Base-by-base conservation (phyloP, 2,329 filamentous ascomycete genomes). In the Emergomyces africanus region DNA sequence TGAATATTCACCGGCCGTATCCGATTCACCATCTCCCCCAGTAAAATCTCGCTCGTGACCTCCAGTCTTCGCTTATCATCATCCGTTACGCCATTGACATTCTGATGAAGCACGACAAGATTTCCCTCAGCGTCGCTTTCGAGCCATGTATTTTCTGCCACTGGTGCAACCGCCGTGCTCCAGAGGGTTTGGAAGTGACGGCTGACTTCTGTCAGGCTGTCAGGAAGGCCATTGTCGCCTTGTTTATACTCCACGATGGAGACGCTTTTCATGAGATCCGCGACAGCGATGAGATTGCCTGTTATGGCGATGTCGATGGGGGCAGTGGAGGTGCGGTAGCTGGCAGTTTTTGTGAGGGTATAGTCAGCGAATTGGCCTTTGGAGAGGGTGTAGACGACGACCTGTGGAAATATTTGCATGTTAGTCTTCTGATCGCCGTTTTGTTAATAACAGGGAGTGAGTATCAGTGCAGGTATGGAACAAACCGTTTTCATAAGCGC, bases 11-110 rank as follows among this genome's bases (percentile, higher is more conserved):
- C 82, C 33, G 83, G 83, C 25, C 86, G 82, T 59, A 97, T 95
- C 37, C 84, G 82, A 69, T 99, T 99, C 59, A 97, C 89, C 82
- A 94, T 90, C 71, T 99, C 92, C 0, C 94, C 91, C 10, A 99
- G 78, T 50, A 87, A 84, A 63, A 97, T 83, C 72, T 96, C 91
- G 61, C 87, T 86, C 0, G 83, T 89, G 5, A 90, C 79, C 48
- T 89, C 81, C 64, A 97, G 75, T 33, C 84, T 79, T 55, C 81
- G 81, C 61, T 80, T 82, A 65, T 96, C 90, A 57, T 94, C 86
- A 1, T 82, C 80, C 0, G 85, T 90, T 0, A 90, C 85, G 0
- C 88, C 89, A 1, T 85, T 79, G 2, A 77, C 67, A 65, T 96
- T 91, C 42, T 85, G 82, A 57, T 83, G 79, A n/a, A 97, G 76